These are phyloP conservation scores for Phaseolus lunatus DNA, from an alignment of 306 rosid genomes.

Conservation along the genomic window DNA sequence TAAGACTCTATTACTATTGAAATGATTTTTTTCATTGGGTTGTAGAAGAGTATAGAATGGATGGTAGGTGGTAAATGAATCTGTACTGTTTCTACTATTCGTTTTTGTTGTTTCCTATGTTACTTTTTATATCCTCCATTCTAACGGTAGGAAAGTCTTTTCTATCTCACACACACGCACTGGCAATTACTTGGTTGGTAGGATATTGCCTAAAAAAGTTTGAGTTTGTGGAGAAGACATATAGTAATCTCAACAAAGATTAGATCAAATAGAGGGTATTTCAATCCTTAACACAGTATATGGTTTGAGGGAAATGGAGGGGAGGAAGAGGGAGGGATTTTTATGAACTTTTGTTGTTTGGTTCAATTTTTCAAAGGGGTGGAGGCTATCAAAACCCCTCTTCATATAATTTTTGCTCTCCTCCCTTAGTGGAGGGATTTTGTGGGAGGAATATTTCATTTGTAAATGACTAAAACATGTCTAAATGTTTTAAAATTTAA, in stretches of 20 bases:
- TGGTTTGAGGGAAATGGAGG: no score
- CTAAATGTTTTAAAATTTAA: no score
- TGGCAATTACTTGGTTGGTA: background rate
- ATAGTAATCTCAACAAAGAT: background rate
- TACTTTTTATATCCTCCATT: background rate
- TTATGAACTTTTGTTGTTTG: no score
- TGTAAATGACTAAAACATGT: no score
- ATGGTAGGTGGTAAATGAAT: background rate
- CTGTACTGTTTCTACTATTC: background rate
- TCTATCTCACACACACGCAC: background rate
- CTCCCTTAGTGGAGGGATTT: no score
- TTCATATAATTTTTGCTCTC: no score
- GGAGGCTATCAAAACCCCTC: no score
- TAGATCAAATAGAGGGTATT: background rate
- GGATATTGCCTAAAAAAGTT: background rate
- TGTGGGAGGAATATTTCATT: no score
- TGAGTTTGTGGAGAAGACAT: background rate
- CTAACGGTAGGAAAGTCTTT: background rate
- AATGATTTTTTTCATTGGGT: background rate
- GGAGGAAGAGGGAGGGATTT: no score
- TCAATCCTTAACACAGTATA: background rate
- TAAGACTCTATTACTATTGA: background rate
- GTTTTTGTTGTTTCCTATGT: background rate
- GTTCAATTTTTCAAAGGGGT: no score
- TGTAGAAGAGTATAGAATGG: background rate